A percentile compares a stretch with the other conserved stretches of the same genome.
Conservation (phyloP, 257 asterid genomes). For the Solanum virginianum region DNA sequence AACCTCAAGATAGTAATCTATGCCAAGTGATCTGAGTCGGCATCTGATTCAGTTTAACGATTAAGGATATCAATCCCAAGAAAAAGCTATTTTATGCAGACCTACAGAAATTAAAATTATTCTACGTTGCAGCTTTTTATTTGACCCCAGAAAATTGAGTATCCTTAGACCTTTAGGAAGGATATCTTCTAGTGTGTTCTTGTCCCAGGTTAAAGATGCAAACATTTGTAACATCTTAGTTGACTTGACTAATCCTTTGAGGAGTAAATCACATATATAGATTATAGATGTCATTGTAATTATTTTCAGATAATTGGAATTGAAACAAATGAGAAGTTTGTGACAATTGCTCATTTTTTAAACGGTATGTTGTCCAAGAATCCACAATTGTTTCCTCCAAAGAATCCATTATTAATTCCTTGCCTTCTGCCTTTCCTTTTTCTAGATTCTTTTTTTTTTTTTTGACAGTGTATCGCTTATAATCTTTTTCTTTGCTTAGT, state of each 20-base stretch:
- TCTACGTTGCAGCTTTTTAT: neutral
- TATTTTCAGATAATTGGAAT: neutral
- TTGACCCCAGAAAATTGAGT: neutral
- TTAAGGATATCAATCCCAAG: neutral
- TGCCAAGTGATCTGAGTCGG: neutral
- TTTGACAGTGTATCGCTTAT: neutral
- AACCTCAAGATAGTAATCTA: neutral
- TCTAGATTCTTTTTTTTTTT: neutral
- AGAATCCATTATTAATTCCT: neutral
- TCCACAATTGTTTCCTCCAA: neutral
- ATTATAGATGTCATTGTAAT: neutral
- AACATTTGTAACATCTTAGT: neutral
- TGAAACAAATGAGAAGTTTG: neutral
- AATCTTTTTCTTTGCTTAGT: neutral
- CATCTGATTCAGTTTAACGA: neutral
- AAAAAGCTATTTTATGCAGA: neutral
- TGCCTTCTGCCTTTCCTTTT: neutral
- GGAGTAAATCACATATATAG: neutral
- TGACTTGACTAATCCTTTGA: neutral
- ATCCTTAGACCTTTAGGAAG: neutral
- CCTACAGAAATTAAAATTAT: neutral
- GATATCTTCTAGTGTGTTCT: neutral
- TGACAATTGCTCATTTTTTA: neutral
- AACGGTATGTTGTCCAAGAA: neutral
- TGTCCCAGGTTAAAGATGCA: neutral